These are phyloP conservation scores for Escovopsis sp. DNA, from an alignment of 2,329 filamentous ascomycete genomes.

Conservation along the genomic window DNA sequence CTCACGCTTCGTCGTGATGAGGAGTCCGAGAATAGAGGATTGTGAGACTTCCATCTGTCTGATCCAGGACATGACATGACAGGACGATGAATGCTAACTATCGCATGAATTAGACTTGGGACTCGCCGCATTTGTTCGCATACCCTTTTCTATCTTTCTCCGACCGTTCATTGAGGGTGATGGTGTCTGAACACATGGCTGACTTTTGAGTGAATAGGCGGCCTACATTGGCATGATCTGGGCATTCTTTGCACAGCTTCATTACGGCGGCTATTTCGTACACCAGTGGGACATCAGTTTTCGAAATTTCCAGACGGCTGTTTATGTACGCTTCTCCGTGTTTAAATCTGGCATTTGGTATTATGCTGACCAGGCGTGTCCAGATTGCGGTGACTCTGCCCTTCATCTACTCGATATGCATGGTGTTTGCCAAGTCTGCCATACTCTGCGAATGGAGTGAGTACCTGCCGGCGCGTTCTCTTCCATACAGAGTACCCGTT, in stretches of 20 bases:
- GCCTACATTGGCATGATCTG: neutral
- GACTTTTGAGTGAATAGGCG: neutral
- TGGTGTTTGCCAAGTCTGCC: conserved; percentile 5
- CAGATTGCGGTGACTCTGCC: neutral
- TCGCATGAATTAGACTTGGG: neutral
- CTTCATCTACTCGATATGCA: neutral
- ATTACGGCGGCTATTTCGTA: neutral
- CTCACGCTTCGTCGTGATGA: neutral
- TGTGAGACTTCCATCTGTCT: neutral
- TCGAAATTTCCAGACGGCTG: neutral
- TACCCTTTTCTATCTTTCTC: neutral
- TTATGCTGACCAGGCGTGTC: no score
- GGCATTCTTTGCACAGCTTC: neutral
- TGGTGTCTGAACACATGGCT: no score
- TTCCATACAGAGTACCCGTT: neutral
- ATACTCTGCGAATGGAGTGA: conserved; percentile 7
- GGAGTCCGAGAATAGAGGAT: neutral
- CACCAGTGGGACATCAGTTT: neutral
- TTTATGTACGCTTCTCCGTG: neutral
- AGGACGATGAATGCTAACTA: neutral
- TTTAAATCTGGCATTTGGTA: neutral
- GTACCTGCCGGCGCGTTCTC: neutral
- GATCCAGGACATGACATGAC: neutral
- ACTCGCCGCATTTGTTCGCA: neutral
- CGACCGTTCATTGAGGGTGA: neutral